Evolutionary conservation across 164 flowering plant genomes (phyloP), one percentile per base, ranked within the genome.

Genomic region (Aristolochia contorta): DNA sequence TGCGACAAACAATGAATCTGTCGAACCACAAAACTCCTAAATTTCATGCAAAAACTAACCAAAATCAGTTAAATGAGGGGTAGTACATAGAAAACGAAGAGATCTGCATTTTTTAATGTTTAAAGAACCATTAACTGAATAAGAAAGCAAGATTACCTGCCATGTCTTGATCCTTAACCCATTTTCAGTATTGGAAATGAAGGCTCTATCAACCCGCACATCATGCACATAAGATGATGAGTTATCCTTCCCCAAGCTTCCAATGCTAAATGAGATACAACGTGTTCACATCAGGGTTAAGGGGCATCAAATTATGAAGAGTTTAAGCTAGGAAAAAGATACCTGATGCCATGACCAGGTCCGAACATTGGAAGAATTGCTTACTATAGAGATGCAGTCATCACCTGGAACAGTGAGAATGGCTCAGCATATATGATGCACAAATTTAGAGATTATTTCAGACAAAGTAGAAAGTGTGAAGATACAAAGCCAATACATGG

Each of bases 291-390:
- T 37, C 43, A 37, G 43, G 1, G 12, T 37, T 37, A 37, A 37
- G 10, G 7, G 7, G 7, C 10, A 37, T 37, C 43, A 37, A 37
- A 37, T 7, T 37, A 4, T 37, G 7, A 37, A 10, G 12, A 37
- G 12, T 6, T 37, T 37, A 10, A 37, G 43, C 43, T 37, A 3
- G 43, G 43, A 53, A 25, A 12, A 22, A 51, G 12, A 57, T 74
- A 89, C 98, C 98, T 93, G 75, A 90, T 90, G 56, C 99, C 99
- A 73, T 93, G 97, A 60, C 99, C 99, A 45, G 92, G 89, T 13
- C 87, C 94, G 66, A 57, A 93, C 70, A 25, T 66, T 62, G 24
- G 97, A 86, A 63, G 99, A 81, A 67, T 86, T 88, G 70, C 80
- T 64, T 30, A 86, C 95, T 47, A 90, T 85, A 47, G 97, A 90